Evolutionary conservation across 2,329 filamentous ascomycete genomes (phyloP).

Genomic region (Scytalidium sp.): DNA sequence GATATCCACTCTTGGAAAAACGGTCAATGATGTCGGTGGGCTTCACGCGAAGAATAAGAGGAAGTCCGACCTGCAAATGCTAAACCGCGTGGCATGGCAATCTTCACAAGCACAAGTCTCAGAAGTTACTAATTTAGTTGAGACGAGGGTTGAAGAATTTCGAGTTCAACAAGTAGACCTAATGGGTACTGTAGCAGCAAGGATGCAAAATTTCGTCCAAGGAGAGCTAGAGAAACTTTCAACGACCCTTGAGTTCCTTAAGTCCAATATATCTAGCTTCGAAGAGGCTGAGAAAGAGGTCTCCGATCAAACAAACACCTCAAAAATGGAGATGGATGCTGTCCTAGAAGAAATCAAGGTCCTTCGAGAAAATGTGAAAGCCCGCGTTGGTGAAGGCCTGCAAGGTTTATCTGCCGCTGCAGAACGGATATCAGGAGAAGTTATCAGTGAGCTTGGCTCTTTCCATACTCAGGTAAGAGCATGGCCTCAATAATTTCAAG

Average conservation of each 20-base stretch:
- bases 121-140: slow-evolving; percentile 73
- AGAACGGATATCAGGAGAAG: slow-evolving; percentile 84
- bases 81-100: slow-evolving; percentile 78
- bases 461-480: slow-evolving; percentile 67
- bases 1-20: slow-evolving; percentile 72
- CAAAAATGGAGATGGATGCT: slow-evolving; percentile 84
- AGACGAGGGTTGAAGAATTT: slow-evolving; percentile 71
- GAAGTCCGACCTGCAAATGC: slow-evolving; percentile 76
- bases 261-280: slow-evolving; percentile 67
- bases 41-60: slow-evolving; percentile 84
- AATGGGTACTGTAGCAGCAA: slow-evolving; percentile 62
- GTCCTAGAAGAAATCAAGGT: slow-evolving; percentile 88
- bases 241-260: slow-evolving; percentile 66
- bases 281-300: slow-evolving; percentile 66
- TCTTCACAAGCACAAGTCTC: slow-evolving; percentile 72
- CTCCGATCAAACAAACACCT: slow-evolving; percentile 62
- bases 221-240: slow-evolving; percentile 71
- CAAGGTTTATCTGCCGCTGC: slow-evolving; percentile 80
- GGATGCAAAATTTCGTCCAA: slow-evolving; percentile 75
- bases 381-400: slow-evolving; percentile 78
- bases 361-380: slow-evolving; percentile 85
- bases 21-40: slow-evolving; percentile 75
- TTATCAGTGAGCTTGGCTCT: slow-evolving; percentile 78
- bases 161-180: slow-evolving; percentile 69
- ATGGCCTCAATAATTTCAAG: neutral